A percentile compares a stretch with the other conserved stretches of the same genome.
These are phyloP conservation scores for Tolypocladium capitatum DNA, from an alignment of 2,329 filamentous ascomycete species.

Conservation along the genomic window DNA sequence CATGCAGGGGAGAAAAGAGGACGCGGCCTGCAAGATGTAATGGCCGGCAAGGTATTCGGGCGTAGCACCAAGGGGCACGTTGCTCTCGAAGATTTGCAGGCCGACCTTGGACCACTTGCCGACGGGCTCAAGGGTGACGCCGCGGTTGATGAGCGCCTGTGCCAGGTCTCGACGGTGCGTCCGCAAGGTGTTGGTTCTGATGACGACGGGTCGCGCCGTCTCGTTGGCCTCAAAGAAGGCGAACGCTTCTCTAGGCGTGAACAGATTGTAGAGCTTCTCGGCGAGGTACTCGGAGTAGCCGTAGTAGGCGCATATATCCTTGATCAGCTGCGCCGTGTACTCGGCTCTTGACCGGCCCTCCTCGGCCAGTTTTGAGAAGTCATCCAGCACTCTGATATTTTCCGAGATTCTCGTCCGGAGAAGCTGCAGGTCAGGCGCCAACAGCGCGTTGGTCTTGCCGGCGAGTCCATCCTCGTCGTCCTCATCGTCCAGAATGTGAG, in stretches of 20 bases:
- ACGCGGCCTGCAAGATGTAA: slow-evolving; percentile 95
- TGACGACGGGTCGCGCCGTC: slow-evolving; percentile 81
- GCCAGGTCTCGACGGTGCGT: slow-evolving; percentile 68
- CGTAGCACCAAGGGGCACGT: slow-evolving; percentile 75
- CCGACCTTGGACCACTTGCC: slow-evolving; percentile 99
- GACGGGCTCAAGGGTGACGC: slow-evolving; percentile 89
- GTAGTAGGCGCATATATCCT: slow-evolving; percentile 93
- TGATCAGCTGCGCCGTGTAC: slow-evolving; percentile 74
- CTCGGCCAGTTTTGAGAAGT: slow-evolving; percentile 72
- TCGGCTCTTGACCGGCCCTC: slow-evolving; percentile 72
- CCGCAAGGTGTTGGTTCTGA: slow-evolving; percentile 90
- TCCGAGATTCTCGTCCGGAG: slow-evolving; percentile 84
- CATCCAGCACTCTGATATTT: slow-evolving; percentile 79
- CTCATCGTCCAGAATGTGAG: slow-evolving; percentile 52
- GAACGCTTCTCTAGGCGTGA: slow-evolving; percentile 85
- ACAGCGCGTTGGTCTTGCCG: slow-evolving; percentile 45
- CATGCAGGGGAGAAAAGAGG: slow-evolving; percentile 96
- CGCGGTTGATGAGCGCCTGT: slow-evolving; percentile 87
- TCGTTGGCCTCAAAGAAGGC: slow-evolving; percentile 99
- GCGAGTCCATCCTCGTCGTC: slow-evolving; percentile 44
- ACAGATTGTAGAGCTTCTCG: slow-evolving; percentile 87
- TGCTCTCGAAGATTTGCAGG: slow-evolving; percentile 88
- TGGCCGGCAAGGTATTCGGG: slow-evolving; percentile 95
- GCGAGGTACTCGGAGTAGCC: slow-evolving; percentile 92
- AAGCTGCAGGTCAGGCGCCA: slow-evolving; percentile 83